Base-by-base conservation (phyloP, 148 eudicot genomes). In the Hydrangea macrophylla region DNA sequence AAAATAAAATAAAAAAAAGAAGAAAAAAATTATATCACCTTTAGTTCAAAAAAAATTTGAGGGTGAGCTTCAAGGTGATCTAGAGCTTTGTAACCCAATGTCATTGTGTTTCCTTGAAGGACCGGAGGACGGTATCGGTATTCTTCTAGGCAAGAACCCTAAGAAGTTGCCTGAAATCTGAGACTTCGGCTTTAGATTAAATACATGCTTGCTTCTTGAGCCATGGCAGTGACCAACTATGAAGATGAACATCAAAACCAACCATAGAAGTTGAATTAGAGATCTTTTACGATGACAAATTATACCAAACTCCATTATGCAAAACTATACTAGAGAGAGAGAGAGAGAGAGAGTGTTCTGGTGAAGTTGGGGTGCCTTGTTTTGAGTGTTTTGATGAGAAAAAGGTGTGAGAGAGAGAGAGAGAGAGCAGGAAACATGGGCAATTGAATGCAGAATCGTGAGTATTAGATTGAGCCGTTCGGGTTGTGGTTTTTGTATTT, bases 71-170 rank as follows among this genome's bases (percentile, higher is more conserved):
- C 75, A 88, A 55, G 94, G 94, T 30, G 84, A 72, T 70, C 72
- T 84, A 84, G 85, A 82, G 56, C 65, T 75, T 64, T 79, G 77
- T 44, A 89, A 74, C 23, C 92, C 92, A 72, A 87, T 82, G 27
- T 80, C 90, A 73, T 90, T 90, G 77, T 90, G 96, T 35, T 83
- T 83, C 62, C 92, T 85, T 27, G 96, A 90, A 25, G 96, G 96
- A 58, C 82, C 86, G n/a, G 96, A 90, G 51, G 61, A 65, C 3
- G 92, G 92, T 9, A 80, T 64, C 24, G 83, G 87, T 7, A 75
- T 39, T 71, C 90, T 83, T 67, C 83, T 83, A 0, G 96, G 96
- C 37, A 85, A 56, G 72, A 69, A 87, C 23, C 85, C 88, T 13
- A 76, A 40, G 71, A 83, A 83, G 23, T 87, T 77, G 28, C 84